Evolutionary conservation across 805 yeast species (phyloP), one percentile per base, ranked within the genome.

Genomic region (Scheffersomyces lignosus): DNA sequence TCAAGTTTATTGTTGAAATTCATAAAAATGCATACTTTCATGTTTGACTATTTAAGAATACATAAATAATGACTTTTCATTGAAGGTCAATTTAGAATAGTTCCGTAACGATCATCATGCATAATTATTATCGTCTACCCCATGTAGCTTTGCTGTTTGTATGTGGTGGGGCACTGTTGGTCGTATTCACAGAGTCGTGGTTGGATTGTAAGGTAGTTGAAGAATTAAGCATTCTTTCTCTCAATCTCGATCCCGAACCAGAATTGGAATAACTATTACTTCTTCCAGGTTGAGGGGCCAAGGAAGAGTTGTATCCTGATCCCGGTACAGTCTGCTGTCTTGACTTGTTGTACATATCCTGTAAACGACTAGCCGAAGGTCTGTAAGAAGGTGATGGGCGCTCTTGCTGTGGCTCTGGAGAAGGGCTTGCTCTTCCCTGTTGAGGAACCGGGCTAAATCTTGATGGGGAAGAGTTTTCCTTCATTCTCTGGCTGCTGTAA

Each of bases 321-420:
- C 67, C 69, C 2, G 70, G 63, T 2, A 54, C 47, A 13, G 61
- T 48, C 32, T 65, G 67, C 41, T 64, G 71, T 16, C 70, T 48
- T 6, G 73, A 63, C 41, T 57, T 58, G 39, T 67, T 60, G 47
- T 69, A 60, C 63, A 69, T 49, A 33, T 64, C 72, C 46, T 61
- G 67, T 31, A 69, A 53, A 24, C 65, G 44, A 33, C 69, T 60
- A 15, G 63, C 52, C 1, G 64, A 49, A 31, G 69, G 49, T 8
- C 69, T 58, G 5, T 60, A 54, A 42, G 64, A 62, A 1, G 48
- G 15, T 25, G 36, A 24, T 25, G 50, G 35, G 17, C 33, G 29
- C 43, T 42, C 32, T 27, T 29, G 12, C 27, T 13, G 27, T 14
- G 23, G 18, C 34, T 14, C 13, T 14, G 28, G 32, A 13, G 29